Percentiles rank a stretch among this genome's conserved stretches.
Evolutionary conservation across 2,329 filamentous ascomycete genomes (phyloP).

Genomic region (Myriosclerotinia duriaeana): DNA sequence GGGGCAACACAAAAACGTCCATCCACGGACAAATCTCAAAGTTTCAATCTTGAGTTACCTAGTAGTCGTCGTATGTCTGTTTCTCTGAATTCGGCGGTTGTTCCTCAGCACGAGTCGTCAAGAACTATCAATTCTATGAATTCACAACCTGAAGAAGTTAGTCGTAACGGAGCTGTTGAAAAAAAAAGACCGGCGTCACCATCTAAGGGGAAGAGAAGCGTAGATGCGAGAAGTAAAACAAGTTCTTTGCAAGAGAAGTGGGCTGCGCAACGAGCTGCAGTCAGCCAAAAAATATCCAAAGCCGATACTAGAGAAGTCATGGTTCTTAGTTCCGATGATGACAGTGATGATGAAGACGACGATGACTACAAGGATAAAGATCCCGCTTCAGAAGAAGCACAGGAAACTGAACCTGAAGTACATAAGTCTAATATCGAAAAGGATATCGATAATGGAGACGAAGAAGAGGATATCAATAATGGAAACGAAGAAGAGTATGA

Average conservation of each 20-base stretch:
- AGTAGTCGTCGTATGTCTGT: constrained; percentile 18
- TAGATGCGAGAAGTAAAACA: constrained; percentile 26
- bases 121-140: not conserved
- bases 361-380: constrained; percentile 29
- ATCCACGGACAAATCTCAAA: constrained; percentile 17
- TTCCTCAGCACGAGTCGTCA: constrained; percentile 14
- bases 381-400: constrained; percentile 36
- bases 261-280: constrained; percentile 35
- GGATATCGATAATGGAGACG: not conserved
- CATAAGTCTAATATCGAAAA: not conserved
- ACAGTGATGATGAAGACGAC: not conserved
- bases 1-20: constrained; percentile 1
- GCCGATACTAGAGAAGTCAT: constrained; percentile 32
- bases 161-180: not conserved
- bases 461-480: not conserved
- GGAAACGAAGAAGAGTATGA: constrained; percentile 23
- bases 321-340: constrained; percentile 34
- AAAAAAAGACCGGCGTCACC: constrained; percentile 24
- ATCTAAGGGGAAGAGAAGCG: constrained; percentile 32
- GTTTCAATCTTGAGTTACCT: constrained; percentile 12
- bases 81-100: constrained; percentile 9
- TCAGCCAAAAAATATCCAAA: constrained; percentile 32
- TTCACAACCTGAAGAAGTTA: not conserved
- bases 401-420: constrained; percentile 32
- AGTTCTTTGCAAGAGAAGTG: constrained; percentile 30